Evolutionary conservation across 305 asterid genomes (phyloP).

Genomic region (Salvia sclarea): DNA sequence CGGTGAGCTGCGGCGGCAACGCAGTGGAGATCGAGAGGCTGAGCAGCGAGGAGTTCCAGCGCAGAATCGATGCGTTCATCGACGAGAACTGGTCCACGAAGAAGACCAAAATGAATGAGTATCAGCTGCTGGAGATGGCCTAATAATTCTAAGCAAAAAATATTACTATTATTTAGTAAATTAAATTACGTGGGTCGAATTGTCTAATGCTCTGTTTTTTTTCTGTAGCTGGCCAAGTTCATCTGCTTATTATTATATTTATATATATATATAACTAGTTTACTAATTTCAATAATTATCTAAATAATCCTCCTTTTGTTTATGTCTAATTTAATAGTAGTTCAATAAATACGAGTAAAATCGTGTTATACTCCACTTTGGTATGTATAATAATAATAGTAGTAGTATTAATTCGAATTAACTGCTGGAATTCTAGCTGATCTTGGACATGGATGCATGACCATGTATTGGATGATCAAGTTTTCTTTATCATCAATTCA

Average conservation of each 20-base stretch:
- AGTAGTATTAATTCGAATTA: too few relatives aligned
- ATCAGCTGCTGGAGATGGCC: conserved; percentile 27
- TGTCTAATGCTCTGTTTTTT: conserved; percentile 25
- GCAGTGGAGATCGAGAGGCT: conserved; percentile 51
- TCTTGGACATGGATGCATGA: too few relatives aligned
- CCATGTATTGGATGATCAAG: too few relatives aligned
- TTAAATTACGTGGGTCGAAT: conserved; percentile 11
- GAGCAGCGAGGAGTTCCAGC: conserved; percentile 75
- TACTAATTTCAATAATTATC: neutral
- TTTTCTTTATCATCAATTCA: neutral
- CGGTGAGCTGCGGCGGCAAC: conserved; percentile 24
- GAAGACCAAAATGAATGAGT: conserved; percentile 30
- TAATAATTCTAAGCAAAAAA: neutral
- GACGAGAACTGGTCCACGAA: conserved; percentile 47
- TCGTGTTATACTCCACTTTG: too few relatives aligned
- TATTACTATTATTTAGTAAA: too few relatives aligned
- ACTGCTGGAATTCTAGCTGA: too few relatives aligned
- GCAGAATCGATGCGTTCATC: conserved; percentile 62
- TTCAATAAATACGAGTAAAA: neutral
- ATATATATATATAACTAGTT: neutral
- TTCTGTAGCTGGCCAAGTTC: conserved; percentile 5
- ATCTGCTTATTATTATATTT: neutral
- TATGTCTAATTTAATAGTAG: neutral
- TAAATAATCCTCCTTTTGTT: neutral
- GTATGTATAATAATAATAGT: too few relatives aligned